A percentile compares a stretch with the other conserved stretches of the same genome.
Conservation (phyloP, 2,329 filamentous ascomycete genomes). For the Achaetomium macrosporum region DNA sequence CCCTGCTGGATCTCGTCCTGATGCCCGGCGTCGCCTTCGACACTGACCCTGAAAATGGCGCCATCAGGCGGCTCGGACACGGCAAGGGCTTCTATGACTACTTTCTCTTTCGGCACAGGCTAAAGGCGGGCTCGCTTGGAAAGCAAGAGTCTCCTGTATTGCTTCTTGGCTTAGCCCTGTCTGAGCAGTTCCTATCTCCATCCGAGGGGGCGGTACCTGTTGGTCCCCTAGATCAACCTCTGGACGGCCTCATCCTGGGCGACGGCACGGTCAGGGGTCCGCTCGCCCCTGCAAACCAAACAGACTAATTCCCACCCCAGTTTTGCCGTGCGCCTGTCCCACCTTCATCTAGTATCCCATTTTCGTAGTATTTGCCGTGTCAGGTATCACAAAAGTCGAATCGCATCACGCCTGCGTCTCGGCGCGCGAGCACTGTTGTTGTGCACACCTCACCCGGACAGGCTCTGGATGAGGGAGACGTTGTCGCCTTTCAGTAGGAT, state of each 20-base stretch:
- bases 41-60: conserved; percentile 42
- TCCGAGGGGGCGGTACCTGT: conserved; percentile 63
- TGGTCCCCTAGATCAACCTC: conserved; percentile 67
- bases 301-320: conserved; percentile 50
- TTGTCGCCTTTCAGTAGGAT: conserved; percentile 86
- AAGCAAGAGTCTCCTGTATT: conserved; percentile 38
- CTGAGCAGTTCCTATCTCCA: conserved; percentile 71
- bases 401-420: background rate
- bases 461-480: conserved; percentile 69
- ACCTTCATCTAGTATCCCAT: conserved; percentile 12
- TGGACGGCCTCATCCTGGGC: conserved; percentile 72
- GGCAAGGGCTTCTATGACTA: conserved; percentile 97
- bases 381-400: conserved; percentile 10
- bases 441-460: background rate
- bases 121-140: conserved; percentile 36
- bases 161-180: conserved; percentile 72
- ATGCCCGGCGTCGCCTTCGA: conserved; percentile 95
- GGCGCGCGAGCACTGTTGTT: background rate
- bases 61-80: conserved; percentile 75
- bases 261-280: conserved; percentile 52
- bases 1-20: conserved; percentile 74
- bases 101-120: conserved; percentile 70
- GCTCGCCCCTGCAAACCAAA: conserved; percentile 23
- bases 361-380: conserved; percentile 7
- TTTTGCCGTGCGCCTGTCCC: conserved; percentile 28